Percentiles rank a stretch among this genome's conserved stretches.
phyloP scores from a whole-genome alignment of 2,329 filamentous ascomycete genomes.

The Fusarium vanettenii region DNA sequence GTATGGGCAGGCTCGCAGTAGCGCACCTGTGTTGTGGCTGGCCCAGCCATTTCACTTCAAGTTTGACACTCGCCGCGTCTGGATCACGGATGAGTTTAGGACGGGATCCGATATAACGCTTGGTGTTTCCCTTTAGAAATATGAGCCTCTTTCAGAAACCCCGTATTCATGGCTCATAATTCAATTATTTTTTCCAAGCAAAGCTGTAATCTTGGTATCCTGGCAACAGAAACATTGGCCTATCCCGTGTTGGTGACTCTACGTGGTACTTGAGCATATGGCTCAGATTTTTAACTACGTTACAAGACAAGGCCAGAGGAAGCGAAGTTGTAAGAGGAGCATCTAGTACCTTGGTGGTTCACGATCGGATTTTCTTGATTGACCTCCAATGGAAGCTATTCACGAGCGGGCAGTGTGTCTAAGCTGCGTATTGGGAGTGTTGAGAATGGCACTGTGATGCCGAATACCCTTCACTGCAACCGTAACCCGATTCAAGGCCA shows the following conservation, averaged over 20 bases:
- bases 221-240: background rate
- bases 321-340: too few species aligned
- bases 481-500: too few species aligned
- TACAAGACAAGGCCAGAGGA: too few species aligned
- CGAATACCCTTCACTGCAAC: too few species aligned
- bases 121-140: background rate
- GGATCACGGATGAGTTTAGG: background rate
- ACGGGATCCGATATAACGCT: background rate
- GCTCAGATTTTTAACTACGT: too few species aligned
- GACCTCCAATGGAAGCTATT: too few species aligned
- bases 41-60: background rate
- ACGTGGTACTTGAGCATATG: too few species aligned
- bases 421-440: too few species aligned
- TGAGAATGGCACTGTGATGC: too few species aligned
- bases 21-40: background rate
- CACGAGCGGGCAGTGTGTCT: too few species aligned
- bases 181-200: background rate
- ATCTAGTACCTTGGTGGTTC: too few species aligned
- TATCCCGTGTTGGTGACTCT: background rate
- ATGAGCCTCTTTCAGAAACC: background rate
- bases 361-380: too few species aligned
- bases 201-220: background rate
- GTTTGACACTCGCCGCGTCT: background rate
- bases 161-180: background rate
- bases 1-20: background rate